Conservation (phyloP, 192 early-diverging fungal species). For the Mortierella hygrophila region DNA sequence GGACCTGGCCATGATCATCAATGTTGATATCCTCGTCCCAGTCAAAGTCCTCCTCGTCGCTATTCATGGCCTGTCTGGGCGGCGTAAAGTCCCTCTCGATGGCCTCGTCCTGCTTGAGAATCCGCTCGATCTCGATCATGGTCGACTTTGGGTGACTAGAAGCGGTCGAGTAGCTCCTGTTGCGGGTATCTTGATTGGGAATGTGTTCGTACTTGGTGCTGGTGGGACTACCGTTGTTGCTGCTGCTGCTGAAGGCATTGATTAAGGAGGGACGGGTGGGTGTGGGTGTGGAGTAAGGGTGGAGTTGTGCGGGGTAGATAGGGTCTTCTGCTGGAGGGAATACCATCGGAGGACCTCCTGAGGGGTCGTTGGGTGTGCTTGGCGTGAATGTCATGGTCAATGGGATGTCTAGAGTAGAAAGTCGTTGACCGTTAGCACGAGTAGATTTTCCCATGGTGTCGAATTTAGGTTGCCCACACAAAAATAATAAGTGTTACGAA, state of each 20-base stretch:
- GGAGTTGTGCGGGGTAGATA: slow-evolving; percentile 34
- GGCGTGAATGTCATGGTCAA: slow-evolving; percentile 51
- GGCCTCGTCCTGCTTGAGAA: slow-evolving; percentile 43
- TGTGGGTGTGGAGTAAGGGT: slow-evolving; percentile 37
- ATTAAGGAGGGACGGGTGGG: not conserved
- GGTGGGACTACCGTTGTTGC: not conserved
- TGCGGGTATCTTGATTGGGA: not conserved
- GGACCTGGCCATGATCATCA: slow-evolving; percentile 42
- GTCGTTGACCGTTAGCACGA: slow-evolving; percentile 23
- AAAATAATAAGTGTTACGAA: not conserved
- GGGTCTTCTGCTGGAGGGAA: slow-evolving; percentile 36
- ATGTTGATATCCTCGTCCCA: slow-evolving; percentile 55
- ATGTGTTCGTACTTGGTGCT: not conserved
- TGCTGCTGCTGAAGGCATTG: not conserved
- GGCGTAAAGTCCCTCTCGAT: slow-evolving; percentile 40
- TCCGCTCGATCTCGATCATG: slow-evolving; percentile 53
- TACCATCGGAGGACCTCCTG: slow-evolving; percentile 16
- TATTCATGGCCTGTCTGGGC: slow-evolving; percentile 44
- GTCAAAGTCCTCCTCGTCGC: slow-evolving; percentile 53
- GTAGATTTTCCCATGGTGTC: slow-evolving; percentile 12
- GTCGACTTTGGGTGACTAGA: slow-evolving; percentile 14
- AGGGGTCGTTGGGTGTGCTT: slow-evolving; percentile 48
- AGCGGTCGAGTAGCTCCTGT: not conserved
- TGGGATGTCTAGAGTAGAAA: slow-evolving; percentile 41
- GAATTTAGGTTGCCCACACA: not conserved